Evolutionary conservation across 2,329 filamentous ascomycete genomes (phyloP), one percentile per base, ranked within the genome.

Genomic region (Ophiostoma ips): DNA sequence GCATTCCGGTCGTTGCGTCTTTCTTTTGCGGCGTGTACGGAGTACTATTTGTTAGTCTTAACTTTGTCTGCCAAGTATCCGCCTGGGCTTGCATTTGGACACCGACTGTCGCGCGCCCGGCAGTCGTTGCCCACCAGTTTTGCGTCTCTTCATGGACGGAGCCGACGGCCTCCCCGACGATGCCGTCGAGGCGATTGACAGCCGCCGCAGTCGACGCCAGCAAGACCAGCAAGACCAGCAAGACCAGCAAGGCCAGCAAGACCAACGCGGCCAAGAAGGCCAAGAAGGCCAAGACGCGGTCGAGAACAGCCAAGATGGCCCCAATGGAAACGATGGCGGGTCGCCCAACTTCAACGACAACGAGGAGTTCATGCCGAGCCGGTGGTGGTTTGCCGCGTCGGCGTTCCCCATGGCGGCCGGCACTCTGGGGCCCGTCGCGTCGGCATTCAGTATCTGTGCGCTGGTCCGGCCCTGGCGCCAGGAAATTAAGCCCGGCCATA

Each of bases 361-460:
- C 24, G 41, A 44, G 35, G 24, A 49, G 16, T 2, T 40, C 13
- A n/a, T 48, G 35, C 48, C 53, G 28, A 77, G 74, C 51, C 75
- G 75, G 18, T 81, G 76, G 76, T 82, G 77, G 77, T 73, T 81
- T 58, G 72, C 76, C 24, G 77, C 76, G 3, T 76, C 77, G 1
- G 77, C 75, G 10, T 81, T 89, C 55, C 85, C 84, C 31, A 78
- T 95, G 61, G 74, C 92, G 11, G 87, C 88, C 2, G 88, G 87
- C 33, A 87, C 88, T 0, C 75, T 92, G 2, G 87, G 87, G 1
- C 89, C 89, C 0, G 76, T 94, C 10, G 89, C 89, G 3, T 94
- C 89, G 52, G 81, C 92, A 30, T 84, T 92, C 65, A 90, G 84
- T 51, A 87, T 95, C 52, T 87, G 84, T 54, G 86, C 88, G 8